Evolutionary conservation across 164 flowering plant species (phyloP).

Genomic region (Platanus orientalis): DNA sequence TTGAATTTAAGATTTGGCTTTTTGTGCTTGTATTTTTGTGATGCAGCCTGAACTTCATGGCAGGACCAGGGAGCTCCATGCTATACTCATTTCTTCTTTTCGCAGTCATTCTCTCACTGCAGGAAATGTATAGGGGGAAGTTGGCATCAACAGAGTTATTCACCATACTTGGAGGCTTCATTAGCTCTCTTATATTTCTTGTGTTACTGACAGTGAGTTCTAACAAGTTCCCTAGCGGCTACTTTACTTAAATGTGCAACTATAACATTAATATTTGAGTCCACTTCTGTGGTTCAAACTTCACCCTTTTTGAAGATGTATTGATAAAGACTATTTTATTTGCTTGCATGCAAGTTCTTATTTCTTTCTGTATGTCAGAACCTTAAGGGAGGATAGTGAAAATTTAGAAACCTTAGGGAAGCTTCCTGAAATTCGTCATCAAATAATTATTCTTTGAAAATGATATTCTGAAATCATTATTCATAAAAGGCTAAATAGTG

Average conservation of each 20-base stretch:
- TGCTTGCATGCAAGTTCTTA: no score
- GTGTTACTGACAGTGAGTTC: constrained; percentile 68
- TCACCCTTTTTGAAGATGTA: no score
- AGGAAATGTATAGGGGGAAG: constrained; percentile 77
- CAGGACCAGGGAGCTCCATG: constrained; percentile 85
- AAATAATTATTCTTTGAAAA: no score
- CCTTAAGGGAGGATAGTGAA: no score
- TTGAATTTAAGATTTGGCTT: neutral
- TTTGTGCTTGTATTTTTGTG: neutral
- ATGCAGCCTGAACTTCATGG: constrained; percentile 41
- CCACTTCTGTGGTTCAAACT: no score
- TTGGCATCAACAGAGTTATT: constrained; percentile 85
- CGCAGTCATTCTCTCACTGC: constrained; percentile 69
- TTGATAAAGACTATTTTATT: no score
- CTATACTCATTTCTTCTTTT: constrained; percentile 67
- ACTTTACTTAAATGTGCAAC: neutral
- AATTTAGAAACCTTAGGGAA: no score
- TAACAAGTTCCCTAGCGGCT: neutral
- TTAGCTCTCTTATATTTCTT: constrained; percentile 76
- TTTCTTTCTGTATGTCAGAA: no score
- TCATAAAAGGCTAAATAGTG: no score
- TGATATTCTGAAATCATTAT: no score
- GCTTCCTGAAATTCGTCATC: no score
- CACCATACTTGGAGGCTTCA: constrained; percentile 92
- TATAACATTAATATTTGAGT: no score